These are phyloP conservation scores for Eucalyptus coolabah DNA, from an alignment of 345 rosid genomes.

Conservation along the genomic window DNA sequence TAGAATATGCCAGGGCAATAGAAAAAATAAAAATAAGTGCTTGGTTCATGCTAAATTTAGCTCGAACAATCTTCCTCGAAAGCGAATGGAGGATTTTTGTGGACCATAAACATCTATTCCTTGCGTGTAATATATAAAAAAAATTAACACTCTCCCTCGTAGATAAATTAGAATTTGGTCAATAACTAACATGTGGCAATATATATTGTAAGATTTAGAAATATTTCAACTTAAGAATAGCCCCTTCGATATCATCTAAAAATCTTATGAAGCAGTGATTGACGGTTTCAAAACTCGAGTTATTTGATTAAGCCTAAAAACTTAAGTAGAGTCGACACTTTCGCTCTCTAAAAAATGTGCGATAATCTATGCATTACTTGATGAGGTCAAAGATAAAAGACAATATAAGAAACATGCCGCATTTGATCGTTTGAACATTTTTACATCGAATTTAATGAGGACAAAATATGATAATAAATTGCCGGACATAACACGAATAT, in stretches of 20 bases:
- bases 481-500: background rate
- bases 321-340: background rate
- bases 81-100: background rate
- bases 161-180: background rate
- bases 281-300: fast-evolving
- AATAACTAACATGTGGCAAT: background rate
- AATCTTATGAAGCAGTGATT: background rate
- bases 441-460: background rate
- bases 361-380: background rate
- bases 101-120: background rate
- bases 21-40: background rate
- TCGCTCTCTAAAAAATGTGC: fast-evolving
- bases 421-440: background rate
- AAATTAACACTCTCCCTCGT: background rate
- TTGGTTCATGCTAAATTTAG: background rate
- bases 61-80: too few species aligned
- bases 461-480: background rate
- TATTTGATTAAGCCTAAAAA: background rate
- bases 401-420: background rate
- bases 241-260: background rate
- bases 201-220: background rate
- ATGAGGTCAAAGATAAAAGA: background rate
- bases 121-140: background rate
- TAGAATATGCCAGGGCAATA: background rate
- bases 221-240: background rate